Conservation (phyloP, 225 moss, liverwort and hornwort species). For the Straminergon stramineum region DNA sequence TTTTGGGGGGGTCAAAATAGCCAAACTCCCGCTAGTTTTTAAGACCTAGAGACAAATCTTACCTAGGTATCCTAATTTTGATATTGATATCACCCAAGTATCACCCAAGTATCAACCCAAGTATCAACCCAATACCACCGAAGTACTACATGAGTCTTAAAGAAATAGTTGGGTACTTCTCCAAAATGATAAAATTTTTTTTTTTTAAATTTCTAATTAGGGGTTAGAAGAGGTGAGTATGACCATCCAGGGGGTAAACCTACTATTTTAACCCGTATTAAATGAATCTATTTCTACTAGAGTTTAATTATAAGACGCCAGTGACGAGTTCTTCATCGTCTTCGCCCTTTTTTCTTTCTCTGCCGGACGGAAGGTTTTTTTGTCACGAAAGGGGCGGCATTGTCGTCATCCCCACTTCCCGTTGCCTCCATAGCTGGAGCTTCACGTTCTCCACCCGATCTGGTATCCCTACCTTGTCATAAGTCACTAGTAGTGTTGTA, state of each 20-base stretch:
- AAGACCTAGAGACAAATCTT: background rate
- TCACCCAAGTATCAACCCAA: no score
- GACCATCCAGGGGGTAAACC: background rate
- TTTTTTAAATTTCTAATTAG: background rate
- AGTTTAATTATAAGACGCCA: background rate
- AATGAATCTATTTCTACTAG: background rate
- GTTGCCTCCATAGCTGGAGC: slow-evolving; percentile 19
- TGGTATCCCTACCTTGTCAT: background rate
- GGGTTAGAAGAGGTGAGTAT: no score
- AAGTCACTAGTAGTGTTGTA: no score
- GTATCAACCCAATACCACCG: background rate
- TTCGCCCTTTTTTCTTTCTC: background rate
- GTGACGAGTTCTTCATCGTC: background rate
- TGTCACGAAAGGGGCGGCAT: background rate
- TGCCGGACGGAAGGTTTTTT: background rate
- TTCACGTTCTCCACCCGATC: background rate
- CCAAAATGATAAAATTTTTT: background rate
- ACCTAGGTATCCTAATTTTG: background rate
- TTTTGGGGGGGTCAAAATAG: background rate
- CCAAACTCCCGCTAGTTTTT: background rate
- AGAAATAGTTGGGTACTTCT: background rate
- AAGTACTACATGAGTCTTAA: background rate
- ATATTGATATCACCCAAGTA: background rate
- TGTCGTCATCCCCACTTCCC: slow-evolving; percentile 9
- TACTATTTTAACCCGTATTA: background rate